These are phyloP conservation scores for Apiospora saccharicola DNA, from an alignment of 2,329 filamentous ascomycete genomes.

Conservation along the genomic window DNA sequence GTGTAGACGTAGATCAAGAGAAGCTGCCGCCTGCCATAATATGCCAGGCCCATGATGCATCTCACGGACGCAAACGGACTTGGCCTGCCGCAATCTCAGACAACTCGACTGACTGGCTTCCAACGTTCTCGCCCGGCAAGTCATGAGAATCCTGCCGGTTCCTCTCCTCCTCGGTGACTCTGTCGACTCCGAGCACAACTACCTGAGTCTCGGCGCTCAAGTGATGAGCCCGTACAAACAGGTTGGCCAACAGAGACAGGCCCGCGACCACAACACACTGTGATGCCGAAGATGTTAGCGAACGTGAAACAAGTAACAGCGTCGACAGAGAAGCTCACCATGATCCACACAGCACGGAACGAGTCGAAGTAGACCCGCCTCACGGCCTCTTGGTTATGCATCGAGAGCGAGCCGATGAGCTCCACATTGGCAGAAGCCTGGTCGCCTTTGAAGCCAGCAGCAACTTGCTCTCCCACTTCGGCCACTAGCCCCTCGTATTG, in stretches of 20 bases:
- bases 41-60: background rate
- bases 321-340: constrained; percentile 26
- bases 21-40: too few relatives aligned
- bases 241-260: background rate
- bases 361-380: constrained; percentile 31
- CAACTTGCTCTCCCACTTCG: constrained; percentile 30
- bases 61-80: background rate
- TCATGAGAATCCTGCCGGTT: background rate
- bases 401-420: constrained; percentile 28
- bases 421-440: constrained; percentile 32
- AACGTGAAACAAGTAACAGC: background rate
- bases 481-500: constrained; percentile 27
- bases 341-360: constrained; percentile 34
- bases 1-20: too few relatives aligned
- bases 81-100: background rate
- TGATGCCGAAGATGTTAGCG: too few relatives aligned
- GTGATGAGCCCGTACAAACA: constrained; percentile 10
- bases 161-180: background rate
- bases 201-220: background rate
- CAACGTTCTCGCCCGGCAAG: background rate
- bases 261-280: background rate
- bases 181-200: background rate
- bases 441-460: constrained; percentile 30
- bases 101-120: background rate
- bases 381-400: constrained; percentile 30